Percentiles rank a stretch among this genome's conserved stretches.
Evolutionary conservation across 2,329 filamentous ascomycete species (phyloP).

Genomic region (Fusarium pilosicola): DNA sequence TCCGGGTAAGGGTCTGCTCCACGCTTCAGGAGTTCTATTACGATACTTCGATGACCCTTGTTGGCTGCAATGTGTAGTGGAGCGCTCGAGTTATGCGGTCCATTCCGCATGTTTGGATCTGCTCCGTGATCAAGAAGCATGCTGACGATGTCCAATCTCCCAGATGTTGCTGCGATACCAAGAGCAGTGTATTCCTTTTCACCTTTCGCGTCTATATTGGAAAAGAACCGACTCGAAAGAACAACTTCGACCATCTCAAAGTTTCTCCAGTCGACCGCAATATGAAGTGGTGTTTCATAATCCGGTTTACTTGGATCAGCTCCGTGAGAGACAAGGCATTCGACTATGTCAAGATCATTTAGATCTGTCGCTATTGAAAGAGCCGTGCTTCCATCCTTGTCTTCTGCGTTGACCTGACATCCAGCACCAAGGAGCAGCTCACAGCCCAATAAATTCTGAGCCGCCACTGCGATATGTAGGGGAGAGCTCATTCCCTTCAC

Average conservation of each 20-base stretch:
- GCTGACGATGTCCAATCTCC: constrained; percentile 22
- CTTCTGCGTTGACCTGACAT: constrained; percentile 19
- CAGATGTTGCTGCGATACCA: constrained; percentile 13
- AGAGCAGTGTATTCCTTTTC: constrained; percentile 20
- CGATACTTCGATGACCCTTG: neutral
- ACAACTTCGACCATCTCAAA: constrained; percentile 13
- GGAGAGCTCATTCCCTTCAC: constrained; percentile 1
- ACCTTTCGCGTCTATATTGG: constrained; percentile 11
- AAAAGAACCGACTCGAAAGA: constrained; percentile 8
- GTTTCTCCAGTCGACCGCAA: constrained; percentile 25
- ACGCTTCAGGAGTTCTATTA: constrained; percentile 30
- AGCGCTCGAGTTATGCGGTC: constrained; percentile 6
- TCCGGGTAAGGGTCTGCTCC: constrained; percentile 19
- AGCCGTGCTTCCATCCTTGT: constrained; percentile 4
- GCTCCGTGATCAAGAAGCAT: constrained; percentile 34
- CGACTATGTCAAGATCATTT: constrained; percentile 6
- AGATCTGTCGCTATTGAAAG: constrained; percentile 20
- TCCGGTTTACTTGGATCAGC: constrained; percentile 24
- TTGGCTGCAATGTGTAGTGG: constrained; percentile 20
- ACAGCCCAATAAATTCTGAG: constrained; percentile 16
- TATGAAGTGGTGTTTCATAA: constrained; percentile 19
- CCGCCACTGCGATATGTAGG: constrained; percentile 20
- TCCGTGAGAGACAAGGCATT: constrained; percentile 18
- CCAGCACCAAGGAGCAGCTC: constrained; percentile 19
- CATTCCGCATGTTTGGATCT: constrained; percentile 27